phyloP scores from a whole-genome alignment of 805 yeast species.

The Candida pseudoglaebosa region DNA sequence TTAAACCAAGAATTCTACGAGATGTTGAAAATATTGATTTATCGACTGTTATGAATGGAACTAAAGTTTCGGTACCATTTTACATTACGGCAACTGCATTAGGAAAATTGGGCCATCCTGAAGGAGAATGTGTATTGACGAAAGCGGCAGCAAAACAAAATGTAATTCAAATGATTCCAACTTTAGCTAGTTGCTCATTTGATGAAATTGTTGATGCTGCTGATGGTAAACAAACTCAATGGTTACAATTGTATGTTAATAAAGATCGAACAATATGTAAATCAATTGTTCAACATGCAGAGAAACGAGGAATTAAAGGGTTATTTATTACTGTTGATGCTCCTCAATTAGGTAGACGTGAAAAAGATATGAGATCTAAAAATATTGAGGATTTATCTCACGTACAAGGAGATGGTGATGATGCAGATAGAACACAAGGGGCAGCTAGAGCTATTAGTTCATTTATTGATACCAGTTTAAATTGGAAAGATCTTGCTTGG shows the following conservation, averaged over 20 bases:
- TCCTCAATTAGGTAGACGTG: conserved; percentile 87
- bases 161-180: conserved; percentile 86
- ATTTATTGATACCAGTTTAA: conserved; percentile 53
- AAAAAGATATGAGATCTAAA: conserved; percentile 76
- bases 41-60: conserved; percentile 73
- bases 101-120: conserved; percentile 88
- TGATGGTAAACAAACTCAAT: conserved; percentile 64
- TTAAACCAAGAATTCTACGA: conserved; percentile 78
- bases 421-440: conserved; percentile 67
- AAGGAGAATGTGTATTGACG: conserved; percentile 85
- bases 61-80: conserved; percentile 67
- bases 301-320: conserved; percentile 71
- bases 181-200: conserved; percentile 82
- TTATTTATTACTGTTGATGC: conserved; percentile 90
- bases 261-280: conserved; percentile 64
- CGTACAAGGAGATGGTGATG: conserved; percentile 46
- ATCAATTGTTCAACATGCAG: conserved; percentile 65
- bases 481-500: conserved; percentile 40
- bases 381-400: conserved; percentile 43
- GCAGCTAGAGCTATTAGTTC: conserved; percentile 85
- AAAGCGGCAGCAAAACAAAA: conserved; percentile 71
- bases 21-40: conserved; percentile 75
- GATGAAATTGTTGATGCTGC: conserved; percentile 80
- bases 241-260: conserved; percentile 87
- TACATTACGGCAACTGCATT: conserved; percentile 90